Percentiles rank a stretch among this genome's conserved stretches.
phyloP scores from a whole-genome alignment of 176 grass and related monocot species.

The Avena atlantica region DNA sequence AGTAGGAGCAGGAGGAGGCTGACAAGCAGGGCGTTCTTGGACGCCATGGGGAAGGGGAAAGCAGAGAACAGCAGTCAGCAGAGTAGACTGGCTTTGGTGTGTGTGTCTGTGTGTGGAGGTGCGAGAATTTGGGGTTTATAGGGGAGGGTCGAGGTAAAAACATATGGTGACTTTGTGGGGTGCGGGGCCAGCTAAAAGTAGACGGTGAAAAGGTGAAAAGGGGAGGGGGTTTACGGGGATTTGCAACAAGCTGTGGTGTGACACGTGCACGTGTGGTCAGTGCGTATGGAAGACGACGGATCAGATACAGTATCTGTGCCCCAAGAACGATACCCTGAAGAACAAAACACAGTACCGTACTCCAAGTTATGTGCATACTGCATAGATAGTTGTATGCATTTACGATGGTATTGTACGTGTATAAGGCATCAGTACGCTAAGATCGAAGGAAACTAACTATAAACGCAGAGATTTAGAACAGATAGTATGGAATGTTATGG shows the following conservation, averaged over 20 bases:
- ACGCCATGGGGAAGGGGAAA: slow-evolving; percentile 24
- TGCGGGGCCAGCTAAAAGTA: slow-evolving; percentile 1
- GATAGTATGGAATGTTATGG: too few species aligned
- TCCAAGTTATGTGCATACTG: too few species aligned
- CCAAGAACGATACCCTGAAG: neutral
- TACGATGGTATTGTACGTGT: too few species aligned
- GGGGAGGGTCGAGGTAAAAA: slow-evolving; percentile 46
- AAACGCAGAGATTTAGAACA: too few species aligned
- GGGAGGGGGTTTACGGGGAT: slow-evolving; percentile 44
- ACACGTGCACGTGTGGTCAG: neutral
- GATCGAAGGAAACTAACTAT: too few species aligned
- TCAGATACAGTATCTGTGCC: slow-evolving; percentile 24
- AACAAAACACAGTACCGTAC: too few species aligned
- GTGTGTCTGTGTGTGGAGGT: neutral
- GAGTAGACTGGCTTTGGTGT: neutral
- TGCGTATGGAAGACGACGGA: slow-evolving; percentile 15
- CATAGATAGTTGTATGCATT: too few species aligned
- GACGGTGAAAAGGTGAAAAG: slow-evolving; percentile 47
- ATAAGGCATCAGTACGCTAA: too few species aligned
- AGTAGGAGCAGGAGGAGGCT: slow-evolving; percentile 29
- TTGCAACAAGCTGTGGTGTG: neutral
- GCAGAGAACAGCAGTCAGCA: neutral
- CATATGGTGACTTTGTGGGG: neutral
- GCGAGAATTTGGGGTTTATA: slow-evolving; percentile 51
- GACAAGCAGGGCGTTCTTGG: slow-evolving; percentile 24